Evolutionary conservation across 306 rosid species (phyloP).

Genomic region (Quercus variabilis): DNA sequence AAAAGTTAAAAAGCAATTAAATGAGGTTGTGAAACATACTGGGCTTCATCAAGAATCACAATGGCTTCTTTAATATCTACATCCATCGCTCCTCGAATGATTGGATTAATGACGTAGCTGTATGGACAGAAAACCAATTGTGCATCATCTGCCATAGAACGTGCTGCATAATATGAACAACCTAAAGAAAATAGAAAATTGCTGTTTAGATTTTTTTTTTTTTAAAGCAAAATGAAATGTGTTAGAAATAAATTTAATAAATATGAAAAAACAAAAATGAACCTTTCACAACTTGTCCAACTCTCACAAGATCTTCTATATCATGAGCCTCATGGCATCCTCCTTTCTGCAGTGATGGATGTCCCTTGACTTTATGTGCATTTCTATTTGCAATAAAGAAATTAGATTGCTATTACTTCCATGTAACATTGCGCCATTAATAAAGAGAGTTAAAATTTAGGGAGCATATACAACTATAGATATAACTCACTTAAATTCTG

Average conservation of each 20-base stretch:
- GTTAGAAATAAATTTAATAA: background rate
- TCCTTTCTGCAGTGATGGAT: conserved; percentile 85
- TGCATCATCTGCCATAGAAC: conserved; percentile 81
- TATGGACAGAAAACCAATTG: conserved; percentile 91
- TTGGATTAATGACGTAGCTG: conserved; percentile 83
- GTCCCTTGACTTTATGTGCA: conserved; percentile 65
- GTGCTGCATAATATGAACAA: conserved; percentile 94
- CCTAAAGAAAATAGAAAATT: conserved; percentile 39
- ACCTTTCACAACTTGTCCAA: conserved; percentile 84
- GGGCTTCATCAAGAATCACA: conserved; percentile 85
- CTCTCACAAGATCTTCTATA: conserved; percentile 87
- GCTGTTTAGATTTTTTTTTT: background rate
- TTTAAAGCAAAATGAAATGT: background rate
- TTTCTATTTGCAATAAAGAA: conserved; percentile 44
- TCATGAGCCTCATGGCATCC: conserved; percentile 91
- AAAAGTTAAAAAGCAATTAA: background rate
- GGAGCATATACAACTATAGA: conserved; percentile 6
- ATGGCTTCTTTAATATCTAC: conserved; percentile 85
- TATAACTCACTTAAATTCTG: conserved; percentile 75
- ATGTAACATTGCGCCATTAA: background rate
- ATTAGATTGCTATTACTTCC: background rate
- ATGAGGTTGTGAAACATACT: conserved; percentile 47
- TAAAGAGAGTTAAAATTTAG: conserved; percentile 5
- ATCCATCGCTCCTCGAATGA: conserved; percentile 91
- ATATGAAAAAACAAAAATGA: conserved; percentile 4